A percentile compares a stretch with the other conserved stretches of the same genome.
Evolutionary conservation across 129 eudicot genomes (phyloP).

Genomic region (Chrysanthemum seticuspe): DNA sequence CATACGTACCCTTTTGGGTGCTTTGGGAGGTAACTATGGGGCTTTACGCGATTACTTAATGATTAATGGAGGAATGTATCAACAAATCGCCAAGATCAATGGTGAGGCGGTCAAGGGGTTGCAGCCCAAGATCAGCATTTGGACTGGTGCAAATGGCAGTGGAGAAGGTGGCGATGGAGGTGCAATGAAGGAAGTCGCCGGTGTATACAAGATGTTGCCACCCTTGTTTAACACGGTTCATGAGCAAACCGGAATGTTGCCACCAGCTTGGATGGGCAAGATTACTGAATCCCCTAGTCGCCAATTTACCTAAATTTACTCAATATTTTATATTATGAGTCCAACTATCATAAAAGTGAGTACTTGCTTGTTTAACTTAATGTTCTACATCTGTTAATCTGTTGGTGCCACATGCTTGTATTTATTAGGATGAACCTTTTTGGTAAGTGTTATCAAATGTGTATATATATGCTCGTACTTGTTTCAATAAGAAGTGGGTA

Average conservation of each 20-base stretch:
- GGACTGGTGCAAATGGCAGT: conserved; percentile 41
- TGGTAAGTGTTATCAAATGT: neutral
- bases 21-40: conserved; percentile 48
- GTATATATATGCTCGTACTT: neutral
- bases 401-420: no score
- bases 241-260: conserved; percentile 62
- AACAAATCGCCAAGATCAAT: conserved; percentile 55
- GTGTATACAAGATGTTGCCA: conserved; percentile 56
- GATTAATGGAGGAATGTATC: conserved; percentile 57
- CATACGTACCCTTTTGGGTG: conserved; percentile 43
- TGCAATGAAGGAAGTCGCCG: conserved; percentile 53
- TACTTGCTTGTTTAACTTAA: no score
- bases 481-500: no score
- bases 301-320: no score
- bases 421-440: no score
- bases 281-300: conserved; percentile 20
- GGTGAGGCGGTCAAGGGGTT: conserved; percentile 57
- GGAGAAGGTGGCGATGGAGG: conserved; percentile 26
- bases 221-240: conserved; percentile 63
- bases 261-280: conserved; percentile 62
- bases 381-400: no score
- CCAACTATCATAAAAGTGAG: no score
- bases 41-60: conserved; percentile 58
- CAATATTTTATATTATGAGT: no score
- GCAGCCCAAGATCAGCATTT: conserved; percentile 60